Evolutionary conservation across 208 protist genomes (phyloP).

Genomic region (Naegleria fowleri): DNA sequence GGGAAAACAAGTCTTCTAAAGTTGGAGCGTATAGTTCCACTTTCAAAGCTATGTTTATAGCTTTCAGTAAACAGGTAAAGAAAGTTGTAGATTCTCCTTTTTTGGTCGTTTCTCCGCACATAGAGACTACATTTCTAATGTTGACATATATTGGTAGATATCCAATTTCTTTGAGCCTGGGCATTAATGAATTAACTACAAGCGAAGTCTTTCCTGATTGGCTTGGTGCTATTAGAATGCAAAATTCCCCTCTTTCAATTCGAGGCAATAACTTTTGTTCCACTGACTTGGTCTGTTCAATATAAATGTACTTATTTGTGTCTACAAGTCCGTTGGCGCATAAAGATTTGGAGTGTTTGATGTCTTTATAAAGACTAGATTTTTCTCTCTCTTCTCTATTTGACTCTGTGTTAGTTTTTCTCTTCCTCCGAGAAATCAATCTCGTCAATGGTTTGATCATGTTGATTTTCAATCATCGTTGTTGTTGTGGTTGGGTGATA

Average conservation of each 20-base stretch:
- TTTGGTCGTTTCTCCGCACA: not conserved
- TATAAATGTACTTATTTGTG: not conserved
- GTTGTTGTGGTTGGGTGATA: too few relatives aligned
- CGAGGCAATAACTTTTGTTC: not conserved
- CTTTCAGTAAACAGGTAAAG: not conserved
- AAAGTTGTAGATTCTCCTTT: not conserved
- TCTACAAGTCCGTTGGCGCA: not conserved
- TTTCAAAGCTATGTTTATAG: not conserved
- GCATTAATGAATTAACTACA: not conserved
- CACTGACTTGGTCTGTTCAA: not conserved
- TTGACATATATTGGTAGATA: not conserved
- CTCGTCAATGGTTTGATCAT: too few relatives aligned
- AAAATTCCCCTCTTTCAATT: not conserved
- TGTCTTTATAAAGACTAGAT: too few relatives aligned
- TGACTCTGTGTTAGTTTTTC: too few relatives aligned
- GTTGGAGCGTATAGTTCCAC: not conserved
- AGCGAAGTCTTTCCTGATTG: not conserved
- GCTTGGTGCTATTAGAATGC: not conserved
- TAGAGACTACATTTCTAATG: not conserved
- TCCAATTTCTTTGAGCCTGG: not conserved
- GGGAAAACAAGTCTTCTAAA: not conserved
- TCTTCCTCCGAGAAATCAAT: too few relatives aligned
- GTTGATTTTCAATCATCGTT: too few relatives aligned
- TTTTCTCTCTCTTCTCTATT: too few relatives aligned
- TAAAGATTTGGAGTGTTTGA: not conserved